Base-by-base conservation (phyloP, 2,329 filamentous ascomycete genomes). In the Fusarium algeriense region DNA sequence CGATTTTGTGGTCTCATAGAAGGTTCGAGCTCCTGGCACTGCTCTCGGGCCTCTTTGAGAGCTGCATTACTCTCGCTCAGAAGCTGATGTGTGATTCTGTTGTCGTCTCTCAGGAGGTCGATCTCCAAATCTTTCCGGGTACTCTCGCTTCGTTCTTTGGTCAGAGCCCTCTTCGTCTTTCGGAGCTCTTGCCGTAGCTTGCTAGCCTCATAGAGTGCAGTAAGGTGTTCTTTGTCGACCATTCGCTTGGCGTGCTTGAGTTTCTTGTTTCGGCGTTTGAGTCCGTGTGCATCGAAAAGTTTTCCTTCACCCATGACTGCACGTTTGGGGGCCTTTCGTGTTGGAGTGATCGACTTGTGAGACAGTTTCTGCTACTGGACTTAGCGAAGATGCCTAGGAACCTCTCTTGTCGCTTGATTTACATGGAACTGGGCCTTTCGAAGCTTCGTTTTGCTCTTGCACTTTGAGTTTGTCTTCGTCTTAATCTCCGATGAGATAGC, bases 51-150 rank as follows among this genome's bases (percentile, higher is more conserved):
- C 8, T 40, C 7, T n/a, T 8, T 6, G 0, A 44, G 20, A n/a
- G 23, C 26, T 3, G 4, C 2, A 5, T 7, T 13, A 0, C 5
- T 48, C 13, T 40, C 12, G 0, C 6, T 2, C 1, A 59, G 14
- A 3, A 19, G 17, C 11, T n/a, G 17, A 9, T 38, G 2, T 2
- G 20, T 10, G 13, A 7, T 11, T 1, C 5, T 32, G 7, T 30
- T 46, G 1, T 17, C 17, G 4, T 7, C 23, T 20, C 60, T 34
- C 2, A 64, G 4, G 1, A 58, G 38, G 4, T 9, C 13, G 13
- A 56, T 64, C 4, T 64, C 41, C 2, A 64, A 20, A 9, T 35
- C 19, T 20, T 64, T 43, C 26, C 28, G 19, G 13, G 13, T 20
- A 1, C 13, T 58, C 37, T 44, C 26, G 3, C 14, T 19, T 6